Conservation (phyloP, 2,329 filamentous ascomycete genomes). For the Neofusicoccum laricinum region DNA sequence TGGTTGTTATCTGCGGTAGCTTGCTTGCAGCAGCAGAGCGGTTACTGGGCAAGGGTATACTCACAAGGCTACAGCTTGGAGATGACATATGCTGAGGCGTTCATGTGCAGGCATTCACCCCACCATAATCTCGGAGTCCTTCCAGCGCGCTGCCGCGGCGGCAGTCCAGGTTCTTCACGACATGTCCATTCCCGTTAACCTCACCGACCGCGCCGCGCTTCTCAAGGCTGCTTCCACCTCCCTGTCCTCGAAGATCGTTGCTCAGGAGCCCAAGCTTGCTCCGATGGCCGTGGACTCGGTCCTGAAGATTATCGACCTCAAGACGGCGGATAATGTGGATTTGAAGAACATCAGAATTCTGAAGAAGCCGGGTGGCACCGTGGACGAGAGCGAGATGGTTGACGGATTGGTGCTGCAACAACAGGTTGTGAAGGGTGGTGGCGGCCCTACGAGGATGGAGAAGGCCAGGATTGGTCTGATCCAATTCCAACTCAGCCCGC, state of each 20-base stretch:
- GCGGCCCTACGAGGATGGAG: conserved; percentile 88
- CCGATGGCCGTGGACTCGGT: conserved; percentile 98
- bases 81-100: conserved; percentile 19
- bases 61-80: not conserved
- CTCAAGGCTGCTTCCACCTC: conserved; percentile 97
- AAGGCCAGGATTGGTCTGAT: conserved; percentile 97
- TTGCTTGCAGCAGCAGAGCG: conserved; percentile 90
- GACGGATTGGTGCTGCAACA: conserved; percentile 93
- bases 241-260: conserved; percentile 97
- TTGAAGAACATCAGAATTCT: conserved; percentile 94
- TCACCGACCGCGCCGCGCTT: conserved; percentile 83
- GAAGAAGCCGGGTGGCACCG: conserved; percentile 96
- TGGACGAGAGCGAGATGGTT: conserved; percentile 96
- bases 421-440: conserved; percentile 87
- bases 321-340: conserved; percentile 94
- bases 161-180: conserved; percentile 87
- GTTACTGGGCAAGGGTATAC: conserved; percentile 75
- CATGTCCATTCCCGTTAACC: conserved; percentile 91
- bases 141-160: conserved; percentile 88
- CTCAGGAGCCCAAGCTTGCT: conserved; percentile 94
- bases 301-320: conserved; percentile 90
- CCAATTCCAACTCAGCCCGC: conserved; percentile 97
- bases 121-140: conserved; percentile 94
- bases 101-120: conserved; percentile 70
- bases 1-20: conserved; percentile 96